phyloP scores from a whole-genome alignment of 805 yeast species.

The Ogataea salicorniae region DNA sequence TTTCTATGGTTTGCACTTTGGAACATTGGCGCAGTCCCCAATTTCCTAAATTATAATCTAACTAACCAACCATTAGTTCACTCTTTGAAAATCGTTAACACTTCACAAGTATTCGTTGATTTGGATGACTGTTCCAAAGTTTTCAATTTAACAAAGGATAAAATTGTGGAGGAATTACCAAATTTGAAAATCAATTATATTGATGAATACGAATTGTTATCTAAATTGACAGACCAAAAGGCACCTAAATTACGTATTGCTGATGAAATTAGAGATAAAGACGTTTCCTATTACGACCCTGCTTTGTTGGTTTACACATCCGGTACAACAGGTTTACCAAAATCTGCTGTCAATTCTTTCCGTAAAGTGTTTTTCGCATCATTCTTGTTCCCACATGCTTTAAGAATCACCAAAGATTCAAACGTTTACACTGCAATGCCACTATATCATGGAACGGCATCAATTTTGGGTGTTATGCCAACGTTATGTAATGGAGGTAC shows the following conservation, averaged over 20 bases:
- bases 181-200: constrained; percentile 14
- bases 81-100: constrained; percentile 66
- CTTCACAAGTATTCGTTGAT: constrained; percentile 66
- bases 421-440: constrained; percentile 91
- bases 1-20: constrained; percentile 81
- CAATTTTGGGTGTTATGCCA: constrained; percentile 78
- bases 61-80: constrained; percentile 71
- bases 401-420: constrained; percentile 49
- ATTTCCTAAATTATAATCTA: constrained; percentile 78
- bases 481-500: constrained; percentile 57
- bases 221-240: constrained; percentile 8
- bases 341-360: constrained; percentile 93
- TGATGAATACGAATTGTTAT: constrained; percentile 13
- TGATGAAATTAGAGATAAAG: constrained; percentile 53
- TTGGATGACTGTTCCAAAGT: constrained; percentile 51
- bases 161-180: constrained; percentile 34
- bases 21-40: constrained; percentile 88
- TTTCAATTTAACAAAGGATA: constrained; percentile 38
- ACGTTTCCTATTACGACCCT: constrained; percentile 53
- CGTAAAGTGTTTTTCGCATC: constrained; percentile 73
- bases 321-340: constrained; percentile 93
- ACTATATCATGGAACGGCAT: constrained; percentile 89
- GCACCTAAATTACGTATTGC: constrained; percentile 50
- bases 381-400: constrained; percentile 60
- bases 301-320: constrained; percentile 81